Conservation (phyloP, 225 moss, liverwort and hornwort species). For the Marchantia paleacea region DNA sequence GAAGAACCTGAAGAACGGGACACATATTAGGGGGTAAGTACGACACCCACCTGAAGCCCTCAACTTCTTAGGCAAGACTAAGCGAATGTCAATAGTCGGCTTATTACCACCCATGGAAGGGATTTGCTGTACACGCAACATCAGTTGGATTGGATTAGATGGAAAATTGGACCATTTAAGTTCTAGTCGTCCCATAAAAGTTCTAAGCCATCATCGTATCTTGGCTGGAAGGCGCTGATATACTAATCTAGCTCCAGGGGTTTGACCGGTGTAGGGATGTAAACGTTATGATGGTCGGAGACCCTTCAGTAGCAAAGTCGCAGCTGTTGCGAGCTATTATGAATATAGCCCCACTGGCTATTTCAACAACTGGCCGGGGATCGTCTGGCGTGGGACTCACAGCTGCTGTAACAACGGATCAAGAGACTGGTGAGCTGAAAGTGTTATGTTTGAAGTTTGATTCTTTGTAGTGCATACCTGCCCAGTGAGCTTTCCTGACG, state of each 20-base stretch:
- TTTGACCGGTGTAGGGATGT: slow-evolving; percentile 50
- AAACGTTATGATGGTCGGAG: slow-evolving; percentile 92
- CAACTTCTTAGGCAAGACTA: neutral
- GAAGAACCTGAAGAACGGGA: slow-evolving; percentile 80
- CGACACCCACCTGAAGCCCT: neutral
- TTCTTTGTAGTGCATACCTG: neutral
- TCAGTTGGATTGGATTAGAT: neutral
- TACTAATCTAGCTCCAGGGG: neutral
- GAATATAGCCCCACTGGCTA: slow-evolving; percentile 80
- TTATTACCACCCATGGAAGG: neutral
- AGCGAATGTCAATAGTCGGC: neutral
- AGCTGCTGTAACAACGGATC: slow-evolving; percentile 78
- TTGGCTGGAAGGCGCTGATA: neutral
- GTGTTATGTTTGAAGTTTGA: neutral
- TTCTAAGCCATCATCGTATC: too few relatives aligned
- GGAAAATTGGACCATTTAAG: neutral
- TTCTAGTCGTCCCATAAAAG: neutral
- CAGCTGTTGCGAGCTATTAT: slow-evolving; percentile 76
- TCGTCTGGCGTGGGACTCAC: slow-evolving; percentile 86
- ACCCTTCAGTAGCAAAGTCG: slow-evolving; percentile 87
- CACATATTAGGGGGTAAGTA: slow-evolving; percentile 71
- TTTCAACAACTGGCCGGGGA: slow-evolving; percentile 80
- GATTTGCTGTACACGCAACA: neutral
- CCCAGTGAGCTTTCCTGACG: neutral
- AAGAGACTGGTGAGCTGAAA: slow-evolving; percentile 64